Percentiles rank a stretch among this genome's conserved stretches.
Conservation (phyloP, 345 rosid species). For the Litchi chinensis region DNA sequence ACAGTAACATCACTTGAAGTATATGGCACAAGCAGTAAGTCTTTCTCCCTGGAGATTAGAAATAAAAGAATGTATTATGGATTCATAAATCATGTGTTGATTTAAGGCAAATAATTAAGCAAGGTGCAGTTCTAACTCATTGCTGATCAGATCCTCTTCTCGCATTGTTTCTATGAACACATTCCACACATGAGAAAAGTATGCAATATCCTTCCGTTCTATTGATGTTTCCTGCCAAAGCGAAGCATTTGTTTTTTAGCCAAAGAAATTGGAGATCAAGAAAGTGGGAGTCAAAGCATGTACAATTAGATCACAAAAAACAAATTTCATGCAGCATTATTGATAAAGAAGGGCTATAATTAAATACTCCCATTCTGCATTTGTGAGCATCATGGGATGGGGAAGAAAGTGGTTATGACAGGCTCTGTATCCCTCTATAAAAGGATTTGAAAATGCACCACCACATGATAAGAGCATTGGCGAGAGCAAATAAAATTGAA, state of each 20-base stretch:
- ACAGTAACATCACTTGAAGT: constrained; percentile 66
- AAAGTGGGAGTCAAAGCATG: background rate
- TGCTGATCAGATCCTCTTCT: constrained; percentile 76
- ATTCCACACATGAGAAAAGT: constrained; percentile 91
- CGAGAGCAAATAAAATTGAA: background rate
- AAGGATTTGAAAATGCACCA: background rate
- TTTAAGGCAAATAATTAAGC: constrained; percentile 17
- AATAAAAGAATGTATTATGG: constrained; percentile 25
- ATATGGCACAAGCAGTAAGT: constrained; percentile 89
- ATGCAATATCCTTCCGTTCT: constrained; percentile 56
- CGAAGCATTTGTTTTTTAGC: constrained; percentile 24
- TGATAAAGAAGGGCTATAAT: background rate
- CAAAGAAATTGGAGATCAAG: constrained; percentile 16
- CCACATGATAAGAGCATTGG: background rate
- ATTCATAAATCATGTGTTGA: constrained; percentile 15
- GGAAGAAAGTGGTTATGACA: background rate
- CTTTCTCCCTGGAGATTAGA: constrained; percentile 62
- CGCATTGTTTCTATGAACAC: constrained; percentile 83
- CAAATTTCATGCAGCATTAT: background rate
- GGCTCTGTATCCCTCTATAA: background rate
- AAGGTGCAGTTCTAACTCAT: constrained; percentile 55
- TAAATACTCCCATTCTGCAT: background rate
- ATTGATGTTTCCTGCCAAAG: constrained; percentile 54
- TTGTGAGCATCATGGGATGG: background rate
- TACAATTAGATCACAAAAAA: background rate